Conservation (phyloP, 2,329 filamentous ascomycete species). For the Fusarium austroafricanum region DNA sequence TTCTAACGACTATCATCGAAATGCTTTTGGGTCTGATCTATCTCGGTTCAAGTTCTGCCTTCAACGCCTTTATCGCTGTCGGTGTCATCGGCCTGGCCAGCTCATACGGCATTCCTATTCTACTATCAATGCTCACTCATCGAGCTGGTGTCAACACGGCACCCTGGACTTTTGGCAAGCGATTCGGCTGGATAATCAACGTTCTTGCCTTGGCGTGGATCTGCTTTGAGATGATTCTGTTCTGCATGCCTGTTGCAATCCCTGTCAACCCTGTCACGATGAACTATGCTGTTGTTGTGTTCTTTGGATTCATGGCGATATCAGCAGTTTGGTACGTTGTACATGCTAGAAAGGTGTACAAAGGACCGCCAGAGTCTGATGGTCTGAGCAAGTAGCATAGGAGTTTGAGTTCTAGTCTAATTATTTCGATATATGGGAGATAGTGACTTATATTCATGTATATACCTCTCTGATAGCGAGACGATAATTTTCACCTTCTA, state of each 20-base stretch:
- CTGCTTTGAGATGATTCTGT: slow-evolving; percentile 74
- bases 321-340: slow-evolving; percentile 72
- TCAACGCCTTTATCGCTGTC: slow-evolving; percentile 82
- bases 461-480: neutral
- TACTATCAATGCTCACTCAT: slow-evolving; percentile 74
- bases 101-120: slow-evolving; percentile 80
- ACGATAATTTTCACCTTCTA: neutral
- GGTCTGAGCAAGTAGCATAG: slow-evolving; percentile 19
- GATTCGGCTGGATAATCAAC: slow-evolving; percentile 76
- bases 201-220: slow-evolving; percentile 76
- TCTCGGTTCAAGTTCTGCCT: slow-evolving; percentile 80
- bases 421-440: neutral
- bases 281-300: slow-evolving; percentile 77
- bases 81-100: slow-evolving; percentile 82
- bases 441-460: neutral
- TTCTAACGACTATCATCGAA: slow-evolving; percentile 75
- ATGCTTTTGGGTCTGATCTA: slow-evolving; percentile 81
- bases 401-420: neutral
- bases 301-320: slow-evolving; percentile 70
- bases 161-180: slow-evolving; percentile 72
- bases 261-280: slow-evolving; percentile 67
- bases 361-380: slow-evolving; percentile 41
- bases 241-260: slow-evolving; percentile 77
- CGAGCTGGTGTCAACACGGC: slow-evolving; percentile 72
- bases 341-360: slow-evolving; percentile 52